Evolutionary conservation across 1,284 basidiomycete genomes (phyloP), one percentile per base, ranked within the genome.

Genomic region (Gomphus bonarii): DNA sequence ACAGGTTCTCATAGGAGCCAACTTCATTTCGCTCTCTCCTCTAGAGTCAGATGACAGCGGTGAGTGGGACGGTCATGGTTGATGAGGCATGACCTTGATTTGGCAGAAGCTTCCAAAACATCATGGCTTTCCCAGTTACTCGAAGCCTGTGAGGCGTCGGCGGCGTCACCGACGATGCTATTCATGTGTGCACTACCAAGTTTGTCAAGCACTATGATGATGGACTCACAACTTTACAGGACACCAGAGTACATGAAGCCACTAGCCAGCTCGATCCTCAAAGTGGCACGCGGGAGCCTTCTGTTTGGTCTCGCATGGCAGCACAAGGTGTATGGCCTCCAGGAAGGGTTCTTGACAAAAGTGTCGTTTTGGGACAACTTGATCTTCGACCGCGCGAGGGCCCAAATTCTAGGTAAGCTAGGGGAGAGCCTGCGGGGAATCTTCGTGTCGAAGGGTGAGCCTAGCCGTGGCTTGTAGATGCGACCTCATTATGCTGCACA

Each of bases 281-380:
- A 72, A 40, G 71, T 75, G 51, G 82, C 85, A 1, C 75, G 78
- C 55, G 60, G 58, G 38, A 73, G 73, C 56, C 59, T 84, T 7
- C 63, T 81, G 31, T 80, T 76, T 64, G 68, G 77, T 6, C 66
- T 89, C 46, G 86, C 80, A 1, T 83, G 81, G 79, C 75, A 85
- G 31, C 88, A 91, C 69, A 91, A 91, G 66, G 61, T 81, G 22
- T 75, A 82, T 0, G 79, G 75, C 10, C 67, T 89, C 7, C 65
- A 71, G 1, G 83, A 88, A 61, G 88, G 88, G 9, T 88, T 81
- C 63, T 63, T 88, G 42, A 85, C 79, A 14, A 85, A 82, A 64
- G 83, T 88, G 55, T 84, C 84, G 60, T 69, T 89, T 16, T 91
- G 88, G 87, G 88, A 91, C 65, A 77, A 85, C 46, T 69, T 84